Base-by-base conservation (phyloP, 495 filamentous ascomycete genomes). In the Tuber indicum region DNA sequence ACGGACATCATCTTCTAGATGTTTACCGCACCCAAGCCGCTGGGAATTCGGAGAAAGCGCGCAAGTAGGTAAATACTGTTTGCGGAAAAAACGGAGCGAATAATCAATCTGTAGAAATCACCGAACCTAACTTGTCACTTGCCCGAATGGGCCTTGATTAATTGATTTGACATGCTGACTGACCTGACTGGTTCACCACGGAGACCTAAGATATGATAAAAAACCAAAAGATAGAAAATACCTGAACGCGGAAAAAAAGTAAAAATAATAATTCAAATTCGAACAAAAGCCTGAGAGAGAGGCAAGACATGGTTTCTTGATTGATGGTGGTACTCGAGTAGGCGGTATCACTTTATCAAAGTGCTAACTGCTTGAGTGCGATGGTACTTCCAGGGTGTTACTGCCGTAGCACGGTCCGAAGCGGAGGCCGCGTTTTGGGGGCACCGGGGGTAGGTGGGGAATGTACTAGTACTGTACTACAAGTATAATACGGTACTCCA, bases 21-120 rank as follows among this genome's bases (percentile, higher is more conserved):
- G 58, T 36, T 36, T 66, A 36, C 39, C 39, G 39, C 2, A 41
- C 26, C 58, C 58, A 66, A 66, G 8, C 26, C 12, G 36, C 58
- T 66, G 14, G 26, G 58, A 26, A 66, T 36, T 36, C 58, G 58
- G 58, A 7, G 26, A 7, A 66, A 36, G n/a, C 58, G 36, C 58
- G 58, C 58, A 7, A 66, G 58, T 26, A 26, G 10, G 49, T 1
- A 17, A 19, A 36, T 32, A 36, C 6, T 3, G 58, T 32, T 7
- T 66, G 32, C 14, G 58, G 58, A 36, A 66, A 16, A 36, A 4
- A 17, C 26, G 58, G 58, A 66, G 58, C 26, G 32, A 66, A 36
- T 36, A 26, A 36, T 66, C 58, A 32, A 66, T 66, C 58, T 66
- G 58, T 66, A 66, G 26, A 66, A 66, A 66, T 66, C 58, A 36